Evolutionary conservation across 345 rosid genomes (phyloP).

Genomic region (Bretschneidera sinensis): DNA sequence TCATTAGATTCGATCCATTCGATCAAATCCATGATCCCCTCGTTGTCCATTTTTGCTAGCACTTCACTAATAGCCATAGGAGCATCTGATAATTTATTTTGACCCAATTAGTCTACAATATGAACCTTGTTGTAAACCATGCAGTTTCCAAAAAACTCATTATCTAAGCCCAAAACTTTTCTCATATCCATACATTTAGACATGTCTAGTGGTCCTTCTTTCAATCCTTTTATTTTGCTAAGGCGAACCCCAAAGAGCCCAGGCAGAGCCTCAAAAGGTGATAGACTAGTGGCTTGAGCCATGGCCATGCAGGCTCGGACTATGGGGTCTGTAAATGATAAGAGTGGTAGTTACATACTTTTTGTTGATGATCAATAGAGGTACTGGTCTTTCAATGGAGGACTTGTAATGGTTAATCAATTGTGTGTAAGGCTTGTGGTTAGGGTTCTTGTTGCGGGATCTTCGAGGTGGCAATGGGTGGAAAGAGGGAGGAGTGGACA

Average conservation of each 20-base stretch:
- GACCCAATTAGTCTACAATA: too few relatives aligned
- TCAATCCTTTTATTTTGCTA: slow-evolving; percentile 40
- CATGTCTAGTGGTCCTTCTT: slow-evolving; percentile 40
- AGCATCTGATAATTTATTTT: slow-evolving; percentile 21
- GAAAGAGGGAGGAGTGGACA: slow-evolving; percentile 43
- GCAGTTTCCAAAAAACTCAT: slow-evolving; percentile 63
- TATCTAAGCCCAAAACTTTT: slow-evolving; percentile 38
- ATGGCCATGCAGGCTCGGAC: slow-evolving; percentile 37
- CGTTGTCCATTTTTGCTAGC: slow-evolving; percentile 30
- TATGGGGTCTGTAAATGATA: slow-evolving; percentile 34
- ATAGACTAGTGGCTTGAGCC: slow-evolving; percentile 13
- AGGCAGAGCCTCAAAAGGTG: slow-evolving; percentile 46
- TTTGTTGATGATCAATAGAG: slow-evolving; percentile 1
- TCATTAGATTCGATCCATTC: slow-evolving; percentile 43
- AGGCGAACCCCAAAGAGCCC: slow-evolving; percentile 58
- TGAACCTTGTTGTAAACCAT: slow-evolving; percentile 45
- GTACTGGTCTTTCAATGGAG: slow-evolving; percentile 13
- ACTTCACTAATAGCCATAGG: slow-evolving; percentile 31
- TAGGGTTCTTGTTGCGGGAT: slow-evolving; percentile 11
- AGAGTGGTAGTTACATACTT: slow-evolving; percentile 35
- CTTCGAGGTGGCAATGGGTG: slow-evolving; percentile 37
- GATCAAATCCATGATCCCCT: slow-evolving; percentile 50
- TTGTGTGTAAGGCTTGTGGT: slow-evolving; percentile 18
- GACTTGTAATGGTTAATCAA: slow-evolving; percentile 40
- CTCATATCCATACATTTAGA: slow-evolving; percentile 52